These are phyloP conservation scores for Eucalyptus curtisii DNA, from an alignment of 345 rosid genomes.

Conservation along the genomic window DNA sequence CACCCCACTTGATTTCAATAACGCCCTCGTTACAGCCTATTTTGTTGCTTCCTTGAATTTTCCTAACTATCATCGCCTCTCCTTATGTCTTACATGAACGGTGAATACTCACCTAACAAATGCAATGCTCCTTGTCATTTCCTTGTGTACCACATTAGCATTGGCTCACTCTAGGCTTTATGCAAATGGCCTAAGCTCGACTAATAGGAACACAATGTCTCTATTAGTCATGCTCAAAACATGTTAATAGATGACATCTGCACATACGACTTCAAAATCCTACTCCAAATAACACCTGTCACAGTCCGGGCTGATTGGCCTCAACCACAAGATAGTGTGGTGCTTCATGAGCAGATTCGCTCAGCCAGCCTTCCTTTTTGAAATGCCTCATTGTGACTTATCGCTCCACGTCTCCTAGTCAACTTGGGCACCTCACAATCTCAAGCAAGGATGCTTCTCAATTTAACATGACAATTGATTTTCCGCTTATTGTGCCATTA, in stretches of 20 bases:
- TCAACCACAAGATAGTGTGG: too few relatives aligned
- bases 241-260: background rate
- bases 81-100: too few relatives aligned
- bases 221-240: background rate
- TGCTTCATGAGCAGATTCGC: fast-evolving
- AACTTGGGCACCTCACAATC: background rate
- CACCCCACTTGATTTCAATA: background rate
- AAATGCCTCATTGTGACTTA: too few relatives aligned
- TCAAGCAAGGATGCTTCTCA: too few relatives aligned
- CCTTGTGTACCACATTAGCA: background rate
- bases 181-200: background rate
- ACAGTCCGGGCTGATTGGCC: fast-evolving
- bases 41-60: background rate
- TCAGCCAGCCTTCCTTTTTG: too few relatives aligned
- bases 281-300: too few relatives aligned
- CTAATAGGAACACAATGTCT: background rate
- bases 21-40: background rate
- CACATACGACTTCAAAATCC: background rate
- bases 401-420: background rate
- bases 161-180: background rate
- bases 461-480: too few relatives aligned
- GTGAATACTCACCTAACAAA: background rate
- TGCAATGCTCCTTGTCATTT: background rate
- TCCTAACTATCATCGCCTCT: background rate
- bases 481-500: too few relatives aligned